Base-by-base conservation (phyloP, 225 moss, liverwort and hornwort genomes). In the Sphagnum contortum region DNA sequence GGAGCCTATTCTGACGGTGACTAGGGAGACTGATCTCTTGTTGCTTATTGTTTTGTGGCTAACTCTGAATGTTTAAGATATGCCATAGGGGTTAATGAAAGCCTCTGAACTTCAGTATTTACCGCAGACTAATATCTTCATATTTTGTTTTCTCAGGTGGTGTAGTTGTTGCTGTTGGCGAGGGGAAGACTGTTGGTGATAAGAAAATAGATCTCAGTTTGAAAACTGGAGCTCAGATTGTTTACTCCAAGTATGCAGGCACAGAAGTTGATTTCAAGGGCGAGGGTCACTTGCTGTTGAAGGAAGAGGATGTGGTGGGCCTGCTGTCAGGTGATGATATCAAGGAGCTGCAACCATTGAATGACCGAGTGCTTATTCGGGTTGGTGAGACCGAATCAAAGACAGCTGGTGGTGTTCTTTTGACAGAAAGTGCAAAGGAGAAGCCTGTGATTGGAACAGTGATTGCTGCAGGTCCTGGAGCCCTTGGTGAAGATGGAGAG, bases 241-340 rank as follows among this genome's bases (percentile, higher is more conserved):
- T 95, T 50, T 92, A 95, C 79, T 92, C 91, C 63, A 95, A 92
- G 86, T 92, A 84, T 62, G 94, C 94, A 48, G 94, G 94, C 2
- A 95, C 91, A 55, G 92, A 95, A 71, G 94, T 95, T 72, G 94
- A 95, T 50, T 95, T 95, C 75, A 88, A 95, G 66, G 94, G 94
- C 60, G 74, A 69, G 50, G 70, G 80, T 45, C 91, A 83, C 68
- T 71, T 94, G 63, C 73, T 92, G 63, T 77, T 95, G 63, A 91
- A 91, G 69, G 94, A 95, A 68, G 94, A 95, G 68, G 91, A 91
- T 72, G 78, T 95, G 65, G 89, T 91, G 4, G 91, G 94, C 5
- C 72, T 84, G 11, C 74, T 91, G 67, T 74, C 72, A 45, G 80
- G 83, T 68, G 91, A 91, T 45, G 88, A 95, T 61, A 81, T 95